phyloP scores from a whole-genome alignment of 805 yeast species.

The Pichia paraexigua region DNA sequence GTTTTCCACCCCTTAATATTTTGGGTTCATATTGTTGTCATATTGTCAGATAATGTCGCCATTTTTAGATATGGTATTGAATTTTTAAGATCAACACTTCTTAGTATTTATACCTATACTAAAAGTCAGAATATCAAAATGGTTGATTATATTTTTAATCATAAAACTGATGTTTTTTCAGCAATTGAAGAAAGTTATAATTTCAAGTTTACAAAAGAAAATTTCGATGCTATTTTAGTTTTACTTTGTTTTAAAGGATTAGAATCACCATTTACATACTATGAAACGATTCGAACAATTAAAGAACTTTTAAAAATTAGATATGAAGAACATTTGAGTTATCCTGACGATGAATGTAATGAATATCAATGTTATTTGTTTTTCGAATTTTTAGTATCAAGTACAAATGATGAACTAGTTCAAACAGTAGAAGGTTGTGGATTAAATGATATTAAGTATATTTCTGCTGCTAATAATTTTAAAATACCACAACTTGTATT shows the following conservation, averaged over 20 bases:
- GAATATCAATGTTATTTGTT: conserved; percentile 25
- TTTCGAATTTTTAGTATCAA: conserved; percentile 27
- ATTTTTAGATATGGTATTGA: conserved; percentile 27
- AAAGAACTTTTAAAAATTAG: conserved; percentile 36
- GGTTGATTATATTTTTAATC: conserved; percentile 24
- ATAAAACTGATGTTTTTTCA: conserved; percentile 34
- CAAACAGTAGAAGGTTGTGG: conserved; percentile 29
- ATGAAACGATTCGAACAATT: conserved; percentile 39
- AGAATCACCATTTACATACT: conserved; percentile 47
- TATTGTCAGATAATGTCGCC: conserved; percentile 20
- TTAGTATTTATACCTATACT: conserved; percentile 26
- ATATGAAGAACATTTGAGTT: conserved; percentile 26
- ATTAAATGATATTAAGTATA: conserved; percentile 24
- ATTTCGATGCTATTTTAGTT: conserved; percentile 45
- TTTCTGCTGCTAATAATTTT: conserved; percentile 25
- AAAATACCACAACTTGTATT: conserved; percentile 31
- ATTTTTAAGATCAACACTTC: conserved; percentile 31
- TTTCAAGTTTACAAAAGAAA: conserved; percentile 33
- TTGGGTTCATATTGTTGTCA: conserved; percentile 34
- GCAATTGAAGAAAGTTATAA: conserved; percentile 37
- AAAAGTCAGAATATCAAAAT: conserved; percentile 23
- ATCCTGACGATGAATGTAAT: neutral
- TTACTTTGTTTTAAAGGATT: conserved; percentile 48
- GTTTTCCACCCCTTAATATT: conserved; percentile 39
- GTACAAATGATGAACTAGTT: conserved; percentile 30